phyloP scores from a whole-genome alignment of 2,329 filamentous ascomycete species.

The Penicillium nordicum region DNA sequence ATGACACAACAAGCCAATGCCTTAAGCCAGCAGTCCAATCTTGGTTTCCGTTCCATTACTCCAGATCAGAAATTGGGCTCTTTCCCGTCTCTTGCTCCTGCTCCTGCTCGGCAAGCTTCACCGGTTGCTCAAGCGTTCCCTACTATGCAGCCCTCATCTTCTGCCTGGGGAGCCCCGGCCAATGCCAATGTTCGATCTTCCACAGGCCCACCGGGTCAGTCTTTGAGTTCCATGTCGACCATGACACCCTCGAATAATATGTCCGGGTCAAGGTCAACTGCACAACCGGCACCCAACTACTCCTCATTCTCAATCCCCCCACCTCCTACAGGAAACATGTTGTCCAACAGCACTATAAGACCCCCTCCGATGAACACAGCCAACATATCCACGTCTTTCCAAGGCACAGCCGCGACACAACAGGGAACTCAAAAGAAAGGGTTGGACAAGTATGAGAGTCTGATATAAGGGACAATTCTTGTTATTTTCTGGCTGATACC shows the following conservation, averaged over 20 bases:
- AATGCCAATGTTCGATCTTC: conserved; percentile 17
- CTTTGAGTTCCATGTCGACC: conserved; percentile 26
- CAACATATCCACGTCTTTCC: conserved; percentile 23
- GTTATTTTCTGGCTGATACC: conserved; percentile 11
- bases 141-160: conserved; percentile 31
- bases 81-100: conserved; percentile 48
- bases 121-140: conserved; percentile 27
- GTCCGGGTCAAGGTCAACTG: conserved; percentile 9
- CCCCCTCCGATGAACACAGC: conserved; percentile 16
- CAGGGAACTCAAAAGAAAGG: conserved; percentile 38
- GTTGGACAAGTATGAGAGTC: conserved; percentile 56
- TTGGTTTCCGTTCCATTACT: conserved; percentile 48
- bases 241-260: conserved; percentile 21
- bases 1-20: conserved; percentile 19
- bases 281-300: conserved; percentile 29
- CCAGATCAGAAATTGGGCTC: conserved; percentile 49
- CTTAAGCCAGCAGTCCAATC: conserved; percentile 21
- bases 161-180: conserved; percentile 21
- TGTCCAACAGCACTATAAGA: conserved; percentile 21
- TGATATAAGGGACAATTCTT: conserved; percentile 41
- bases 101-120: conserved; percentile 39
- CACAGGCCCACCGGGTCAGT: conserved; percentile 16
- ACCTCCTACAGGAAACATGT: conserved; percentile 29
- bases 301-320: conserved; percentile 43
- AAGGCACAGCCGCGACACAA: conserved; percentile 21